Percentiles rank a stretch among this genome's conserved stretches.
Evolutionary conservation across 352 stramenopile species (phyloP).

Genomic region (Phytophthora palmivora): DNA sequence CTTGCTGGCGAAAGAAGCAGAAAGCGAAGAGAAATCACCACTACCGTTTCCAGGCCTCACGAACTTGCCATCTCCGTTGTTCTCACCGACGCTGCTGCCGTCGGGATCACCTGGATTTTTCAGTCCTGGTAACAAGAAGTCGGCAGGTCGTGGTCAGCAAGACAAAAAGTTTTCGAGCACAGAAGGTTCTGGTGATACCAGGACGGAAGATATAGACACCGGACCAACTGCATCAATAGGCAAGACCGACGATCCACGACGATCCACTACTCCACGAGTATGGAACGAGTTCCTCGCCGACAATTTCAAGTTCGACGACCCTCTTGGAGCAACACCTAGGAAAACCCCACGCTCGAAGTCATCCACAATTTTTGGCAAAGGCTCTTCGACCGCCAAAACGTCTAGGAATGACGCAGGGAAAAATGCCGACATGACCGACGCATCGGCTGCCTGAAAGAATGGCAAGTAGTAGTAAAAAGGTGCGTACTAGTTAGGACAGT

Average conservation of each 20-base stretch:
- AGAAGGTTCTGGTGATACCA: constrained; percentile 21
- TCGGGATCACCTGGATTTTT: constrained; percentile 39
- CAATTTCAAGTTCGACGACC: constrained; percentile 71
- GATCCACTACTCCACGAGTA: constrained; percentile 55
- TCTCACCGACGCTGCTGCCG: constrained; percentile 42
- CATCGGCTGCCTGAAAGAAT: constrained; percentile 31
- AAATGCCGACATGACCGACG: constrained; percentile 39
- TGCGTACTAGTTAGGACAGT: constrained; percentile 12
- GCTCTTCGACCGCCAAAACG: constrained; percentile 1
- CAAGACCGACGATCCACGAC: constrained; percentile 24
- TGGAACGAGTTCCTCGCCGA: constrained; percentile 79
- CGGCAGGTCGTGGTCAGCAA: constrained; percentile 27
- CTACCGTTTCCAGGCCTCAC: constrained; percentile 40
- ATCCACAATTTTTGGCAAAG: constrained; percentile 5
- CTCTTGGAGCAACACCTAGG: constrained; percentile 29
- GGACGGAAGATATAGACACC: constrained; percentile 32
- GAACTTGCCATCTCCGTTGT: constrained; percentile 49
- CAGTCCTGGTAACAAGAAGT: constrained; percentile 39
- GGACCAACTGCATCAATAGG: background rate
- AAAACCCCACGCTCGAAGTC: constrained; percentile 21
- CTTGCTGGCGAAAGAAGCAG: constrained; percentile 56
- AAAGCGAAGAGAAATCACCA: constrained; percentile 65
- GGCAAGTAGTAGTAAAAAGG: constrained; percentile 9
- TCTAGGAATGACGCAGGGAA: constrained; percentile 4
- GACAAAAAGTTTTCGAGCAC: constrained; percentile 26